These are phyloP conservation scores for Acanthamoeba castellanii DNA, from an alignment of 208 protist species.

Conservation along the genomic window DNA sequence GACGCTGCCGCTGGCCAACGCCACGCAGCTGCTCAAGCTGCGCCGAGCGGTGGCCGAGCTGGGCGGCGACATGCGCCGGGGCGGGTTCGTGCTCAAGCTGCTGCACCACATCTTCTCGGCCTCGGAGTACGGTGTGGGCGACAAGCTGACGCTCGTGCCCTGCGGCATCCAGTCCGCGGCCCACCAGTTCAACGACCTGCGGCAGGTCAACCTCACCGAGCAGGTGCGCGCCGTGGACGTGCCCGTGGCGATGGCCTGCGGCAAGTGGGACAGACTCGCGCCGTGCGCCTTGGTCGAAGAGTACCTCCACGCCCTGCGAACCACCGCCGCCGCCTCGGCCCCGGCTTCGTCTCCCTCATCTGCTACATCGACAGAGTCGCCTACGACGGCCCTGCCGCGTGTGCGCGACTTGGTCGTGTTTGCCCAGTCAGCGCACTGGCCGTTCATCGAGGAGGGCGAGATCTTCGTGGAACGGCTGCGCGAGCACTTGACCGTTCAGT, in stretches of 20 bases:
- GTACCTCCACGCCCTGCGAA: not conserved
- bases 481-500: not conserved
- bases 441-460: conserved; percentile 35
- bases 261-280: conserved; percentile 10
- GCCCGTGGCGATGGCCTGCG: conserved; percentile 28
- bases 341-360: not conserved
- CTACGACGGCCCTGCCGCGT: not conserved
- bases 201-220: not conserved
- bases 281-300: conserved; percentile 18
- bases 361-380: no score
- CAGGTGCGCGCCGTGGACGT: not conserved
- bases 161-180: conserved; percentile 41
- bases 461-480: not conserved
- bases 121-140: conserved; percentile 13
- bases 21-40: conserved; percentile 23
- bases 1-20: not conserved
- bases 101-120: not conserved
- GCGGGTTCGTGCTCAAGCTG: conserved; percentile 61
- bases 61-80: conserved; percentile 6
- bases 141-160: conserved; percentile 9
- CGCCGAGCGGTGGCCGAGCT: not conserved
- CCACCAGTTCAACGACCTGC: conserved; percentile 26
- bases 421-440: not conserved
- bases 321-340: not conserved
- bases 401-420: not conserved